A percentile compares a stretch with the other conserved stretches of the same genome.
phyloP scores from a whole-genome alignment of 129 eudicot species.

The Calendula officinalis region DNA sequence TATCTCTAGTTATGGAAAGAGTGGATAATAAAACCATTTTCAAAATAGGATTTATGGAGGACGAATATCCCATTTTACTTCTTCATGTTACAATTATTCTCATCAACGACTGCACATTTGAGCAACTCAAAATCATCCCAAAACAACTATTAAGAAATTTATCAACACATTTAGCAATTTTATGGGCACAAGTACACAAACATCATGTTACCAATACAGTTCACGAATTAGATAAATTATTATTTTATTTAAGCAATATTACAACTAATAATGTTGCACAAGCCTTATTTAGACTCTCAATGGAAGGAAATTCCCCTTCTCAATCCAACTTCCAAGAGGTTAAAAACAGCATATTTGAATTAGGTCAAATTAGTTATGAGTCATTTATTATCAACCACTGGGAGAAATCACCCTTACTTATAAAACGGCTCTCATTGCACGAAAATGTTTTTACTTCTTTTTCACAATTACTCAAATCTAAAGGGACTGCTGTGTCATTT shows the following conservation, averaged over 20 bases:
- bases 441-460: constrained; percentile 46
- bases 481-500: constrained; percentile 37
- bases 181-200: constrained; percentile 53
- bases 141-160: constrained; percentile 32
- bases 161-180: constrained; percentile 24
- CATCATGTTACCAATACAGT: constrained; percentile 27
- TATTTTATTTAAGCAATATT: constrained; percentile 44
- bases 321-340: constrained; percentile 32
- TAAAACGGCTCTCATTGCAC: constrained; percentile 25
- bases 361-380: constrained; percentile 36
- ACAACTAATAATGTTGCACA: constrained; percentile 54
- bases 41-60: constrained; percentile 46
- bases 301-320: constrained; percentile 22
- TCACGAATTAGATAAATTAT: constrained; percentile 13
- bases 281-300: constrained; percentile 68
- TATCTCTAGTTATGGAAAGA: constrained; percentile 34
- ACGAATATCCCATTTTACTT: constrained; percentile 49
- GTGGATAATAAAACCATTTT: constrained; percentile 13
- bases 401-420: constrained; percentile 74
- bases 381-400: constrained; percentile 56
- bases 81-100: constrained; percentile 56
- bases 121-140: constrained; percentile 51
- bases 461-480: constrained; percentile 32
- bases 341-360: constrained; percentile 44
- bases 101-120: constrained; percentile 52